Evolutionary conservation across 495 filamentous ascomycete genomes (phyloP).

Genomic region (Amphirosellinia nigrospora): DNA sequence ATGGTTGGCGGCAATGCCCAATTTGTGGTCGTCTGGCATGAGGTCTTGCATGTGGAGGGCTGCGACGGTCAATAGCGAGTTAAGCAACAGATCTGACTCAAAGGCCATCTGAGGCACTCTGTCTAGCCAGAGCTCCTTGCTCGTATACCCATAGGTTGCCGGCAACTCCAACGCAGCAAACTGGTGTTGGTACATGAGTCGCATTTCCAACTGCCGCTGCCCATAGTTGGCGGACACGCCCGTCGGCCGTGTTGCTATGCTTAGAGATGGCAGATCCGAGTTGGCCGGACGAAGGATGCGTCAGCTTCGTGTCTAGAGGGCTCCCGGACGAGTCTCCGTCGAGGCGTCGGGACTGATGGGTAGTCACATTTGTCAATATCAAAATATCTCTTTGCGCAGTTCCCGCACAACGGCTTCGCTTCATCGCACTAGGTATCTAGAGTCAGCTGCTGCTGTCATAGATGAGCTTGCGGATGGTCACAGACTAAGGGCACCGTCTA

Average conservation of each 20-base stretch:
- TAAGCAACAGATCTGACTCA: conserved; percentile 22
- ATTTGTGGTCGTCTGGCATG: conserved; percentile 3
- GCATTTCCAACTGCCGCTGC: conserved; percentile 25
- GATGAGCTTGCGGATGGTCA: not conserved
- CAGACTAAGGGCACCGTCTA: not conserved
- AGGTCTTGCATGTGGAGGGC: conserved; percentile 27
- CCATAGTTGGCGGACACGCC: conserved; percentile 3
- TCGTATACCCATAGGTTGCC: conserved; percentile 18
- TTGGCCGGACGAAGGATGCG: not conserved
- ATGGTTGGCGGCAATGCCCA: conserved; percentile 3
- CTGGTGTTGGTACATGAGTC: conserved; percentile 25
- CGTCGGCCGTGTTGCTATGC: conserved; percentile 5
- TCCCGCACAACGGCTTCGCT: conserved; percentile 22
- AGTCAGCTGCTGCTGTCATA: not conserved
- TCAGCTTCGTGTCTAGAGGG: not conserved
- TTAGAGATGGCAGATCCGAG: not conserved
- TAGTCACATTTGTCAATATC: conserved; percentile 24
- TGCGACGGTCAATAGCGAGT: conserved; percentile 19
- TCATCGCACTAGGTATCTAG: conserved; percentile 17
- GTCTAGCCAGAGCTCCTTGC: conserved; percentile 25
- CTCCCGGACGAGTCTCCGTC: conserved; percentile 4
- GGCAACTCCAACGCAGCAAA: conserved; percentile 21
- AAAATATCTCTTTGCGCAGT: conserved; percentile 21
- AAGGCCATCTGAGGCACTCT: conserved; percentile 25
- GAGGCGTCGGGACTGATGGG: conserved; percentile 8